Percentiles rank a stretch among this genome's conserved stretches.
Conservation (phyloP, 2,329 filamentous ascomycete species). For the Diaporthe ilicicola region DNA sequence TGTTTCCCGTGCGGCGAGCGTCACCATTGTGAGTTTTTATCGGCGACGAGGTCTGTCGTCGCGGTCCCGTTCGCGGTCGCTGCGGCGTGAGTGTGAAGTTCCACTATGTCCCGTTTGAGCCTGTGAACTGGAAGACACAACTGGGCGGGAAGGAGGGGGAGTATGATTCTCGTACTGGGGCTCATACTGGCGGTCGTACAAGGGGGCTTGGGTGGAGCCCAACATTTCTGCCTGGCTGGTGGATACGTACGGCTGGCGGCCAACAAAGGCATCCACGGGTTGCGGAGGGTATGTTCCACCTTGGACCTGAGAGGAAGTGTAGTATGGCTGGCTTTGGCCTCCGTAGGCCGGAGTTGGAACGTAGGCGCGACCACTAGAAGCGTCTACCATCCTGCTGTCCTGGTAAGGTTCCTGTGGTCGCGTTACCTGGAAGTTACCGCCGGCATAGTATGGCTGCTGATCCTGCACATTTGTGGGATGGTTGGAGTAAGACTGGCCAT, state of each 20-base stretch:
- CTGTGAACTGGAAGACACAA: conserved; percentile 31
- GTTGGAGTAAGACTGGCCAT: conserved; percentile 19
- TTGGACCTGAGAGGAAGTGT: conserved; percentile 40
- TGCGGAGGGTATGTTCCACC: conserved; percentile 51
- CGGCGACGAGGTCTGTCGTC: conserved; percentile 33
- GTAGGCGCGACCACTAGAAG: conserved; percentile 20
- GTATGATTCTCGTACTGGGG: conserved; percentile 31
- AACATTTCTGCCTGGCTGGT: conserved; percentile 35
- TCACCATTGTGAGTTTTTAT: conserved; percentile 35
- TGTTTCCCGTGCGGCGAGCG: conserved; percentile 26
- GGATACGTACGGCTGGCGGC: conserved; percentile 62
- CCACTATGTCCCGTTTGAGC: conserved; percentile 35
- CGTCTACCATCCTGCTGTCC: conserved; percentile 28
- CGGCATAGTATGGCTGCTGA: conserved; percentile 1
- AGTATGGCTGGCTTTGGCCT: conserved; percentile 37
- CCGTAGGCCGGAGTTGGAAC: background rate
- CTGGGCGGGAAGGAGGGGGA: conserved; percentile 31
- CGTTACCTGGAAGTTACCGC: background rate
- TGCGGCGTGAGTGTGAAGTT: conserved; percentile 30
- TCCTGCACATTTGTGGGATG: conserved; percentile 18
- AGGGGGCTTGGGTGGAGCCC: conserved; percentile 33
- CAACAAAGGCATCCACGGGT: conserved; percentile 62
- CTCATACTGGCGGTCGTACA: conserved; percentile 34
- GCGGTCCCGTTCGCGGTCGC: conserved; percentile 30
- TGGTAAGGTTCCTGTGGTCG: conserved; percentile 16